phyloP scores from a whole-genome alignment of 2,329 filamentous ascomycete species.

The Sporothrix dimorphospora region DNA sequence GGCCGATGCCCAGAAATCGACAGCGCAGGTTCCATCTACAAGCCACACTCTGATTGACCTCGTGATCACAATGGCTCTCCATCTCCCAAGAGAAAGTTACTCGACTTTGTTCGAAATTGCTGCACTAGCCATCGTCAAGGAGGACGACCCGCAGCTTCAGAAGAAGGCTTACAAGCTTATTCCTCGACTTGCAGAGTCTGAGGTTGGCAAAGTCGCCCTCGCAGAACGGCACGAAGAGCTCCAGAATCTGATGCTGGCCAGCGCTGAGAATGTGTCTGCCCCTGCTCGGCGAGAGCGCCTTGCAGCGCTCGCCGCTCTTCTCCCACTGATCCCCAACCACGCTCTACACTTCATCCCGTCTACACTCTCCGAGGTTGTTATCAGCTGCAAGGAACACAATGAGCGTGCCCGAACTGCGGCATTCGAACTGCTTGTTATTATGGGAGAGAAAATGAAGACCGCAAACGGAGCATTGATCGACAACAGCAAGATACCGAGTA shows the following conservation, averaged over 20 bases:
- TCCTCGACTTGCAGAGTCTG: slow-evolving; percentile 81
- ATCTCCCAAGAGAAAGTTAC: slow-evolving; percentile 87
- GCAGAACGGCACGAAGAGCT: slow-evolving; percentile 75
- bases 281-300: slow-evolving; percentile 87
- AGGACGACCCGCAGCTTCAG: slow-evolving; percentile 87
- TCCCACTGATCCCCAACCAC: slow-evolving; percentile 74
- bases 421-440: slow-evolving; percentile 85
- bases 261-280: slow-evolving; percentile 81
- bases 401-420: slow-evolving; percentile 88
- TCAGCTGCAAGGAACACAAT: slow-evolving; percentile 96
- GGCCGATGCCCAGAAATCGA: slow-evolving; percentile 43
- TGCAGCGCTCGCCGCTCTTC: slow-evolving; percentile 76
- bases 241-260: slow-evolving; percentile 77
- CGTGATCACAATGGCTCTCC: slow-evolving; percentile 92
- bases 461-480: slow-evolving; percentile 74
- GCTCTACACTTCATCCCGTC: slow-evolving; percentile 93
- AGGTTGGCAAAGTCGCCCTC: slow-evolving; percentile 75
- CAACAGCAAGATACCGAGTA: slow-evolving; percentile 83
- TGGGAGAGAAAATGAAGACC: slow-evolving; percentile 76
- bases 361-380: slow-evolving; percentile 90
- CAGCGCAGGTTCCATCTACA: slow-evolving; percentile 77
- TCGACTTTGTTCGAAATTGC: slow-evolving; percentile 84
- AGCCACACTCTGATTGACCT: slow-evolving; percentile 96
- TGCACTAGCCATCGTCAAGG: slow-evolving; percentile 76
- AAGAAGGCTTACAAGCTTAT: slow-evolving; percentile 99